A percentile compares a stretch with the other conserved stretches of the same genome.
Conservation (phyloP, 495 filamentous ascomycete species). For the Aspergillus wentii region DNA sequence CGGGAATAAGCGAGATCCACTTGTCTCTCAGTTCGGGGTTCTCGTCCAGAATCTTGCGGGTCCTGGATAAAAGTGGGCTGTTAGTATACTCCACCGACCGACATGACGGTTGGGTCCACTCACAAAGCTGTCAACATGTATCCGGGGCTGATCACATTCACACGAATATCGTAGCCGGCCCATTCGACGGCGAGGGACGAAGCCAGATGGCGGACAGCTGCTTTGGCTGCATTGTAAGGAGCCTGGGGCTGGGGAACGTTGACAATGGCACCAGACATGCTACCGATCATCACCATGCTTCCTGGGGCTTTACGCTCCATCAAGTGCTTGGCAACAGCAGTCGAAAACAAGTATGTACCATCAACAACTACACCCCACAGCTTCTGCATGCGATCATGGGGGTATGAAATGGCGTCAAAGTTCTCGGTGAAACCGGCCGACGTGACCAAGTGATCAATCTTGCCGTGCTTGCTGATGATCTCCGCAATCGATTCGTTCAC, state of each 20-base stretch:
- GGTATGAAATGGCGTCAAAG: conserved; percentile 84
- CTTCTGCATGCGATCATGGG: conserved; percentile 82
- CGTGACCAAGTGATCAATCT: conserved; percentile 88
- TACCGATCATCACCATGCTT: conserved; percentile 90
- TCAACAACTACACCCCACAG: conserved; percentile 94
- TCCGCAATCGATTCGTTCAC: conserved; percentile 68
- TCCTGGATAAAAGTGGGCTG: too few species aligned
- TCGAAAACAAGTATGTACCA: conserved; percentile 87
- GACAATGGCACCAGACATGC: conserved; percentile 89
- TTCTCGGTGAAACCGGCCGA: conserved; percentile 97
- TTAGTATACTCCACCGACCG: conserved; percentile 10
- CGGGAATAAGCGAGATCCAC: conserved; percentile 88
- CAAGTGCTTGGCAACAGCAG: conserved; percentile 78
- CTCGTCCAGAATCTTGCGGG: conserved; percentile 89
- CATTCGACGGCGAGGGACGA: conserved; percentile 83
- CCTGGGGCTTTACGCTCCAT: conserved; percentile 75
- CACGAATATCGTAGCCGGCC: conserved; percentile 77
- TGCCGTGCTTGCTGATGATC: conserved; percentile 65
- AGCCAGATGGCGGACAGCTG: conserved; percentile 79
- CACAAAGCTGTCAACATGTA: conserved; percentile 92
- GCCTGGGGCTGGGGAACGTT: conserved; percentile 93
- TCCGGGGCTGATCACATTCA: conserved; percentile 87
- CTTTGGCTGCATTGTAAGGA: conserved; percentile 88
- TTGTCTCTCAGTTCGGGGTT: conserved; percentile 81
- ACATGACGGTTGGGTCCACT: conserved; percentile 43